These are phyloP conservation scores for Aphanomyces invadans DNA, from an alignment of 352 stramenopile genomes.

Conservation along the genomic window DNA sequence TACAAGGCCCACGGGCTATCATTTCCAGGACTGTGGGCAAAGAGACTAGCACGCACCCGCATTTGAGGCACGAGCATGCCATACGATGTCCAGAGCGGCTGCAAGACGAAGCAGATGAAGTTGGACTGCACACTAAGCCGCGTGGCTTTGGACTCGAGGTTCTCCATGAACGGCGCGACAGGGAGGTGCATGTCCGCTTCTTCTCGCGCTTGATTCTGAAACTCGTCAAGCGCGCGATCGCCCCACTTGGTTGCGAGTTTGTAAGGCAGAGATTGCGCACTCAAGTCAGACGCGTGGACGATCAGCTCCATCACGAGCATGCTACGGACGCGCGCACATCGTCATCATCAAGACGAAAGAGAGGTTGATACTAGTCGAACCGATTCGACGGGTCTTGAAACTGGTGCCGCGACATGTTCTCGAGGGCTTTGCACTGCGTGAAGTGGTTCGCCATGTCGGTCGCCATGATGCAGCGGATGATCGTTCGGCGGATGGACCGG, in stretches of 20 bases:
- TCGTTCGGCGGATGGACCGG: slow-evolving; percentile 39
- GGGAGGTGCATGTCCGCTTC: slow-evolving; percentile 53
- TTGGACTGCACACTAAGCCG: slow-evolving; percentile 62
- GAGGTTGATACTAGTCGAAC: too few relatives aligned
- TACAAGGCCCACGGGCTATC: not conserved
- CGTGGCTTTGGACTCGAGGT: slow-evolving; percentile 48
- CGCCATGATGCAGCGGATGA: slow-evolving; percentile 60
- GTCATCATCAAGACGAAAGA: too few relatives aligned
- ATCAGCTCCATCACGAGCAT: slow-evolving; percentile 45
- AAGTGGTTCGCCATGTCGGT: slow-evolving; percentile 77
- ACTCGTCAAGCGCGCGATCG: slow-evolving; percentile 56
- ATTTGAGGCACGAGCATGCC: slow-evolving; percentile 40
- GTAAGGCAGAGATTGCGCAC: slow-evolving; percentile 52
- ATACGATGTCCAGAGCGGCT: slow-evolving; percentile 57
- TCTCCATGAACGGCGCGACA: slow-evolving; percentile 66
- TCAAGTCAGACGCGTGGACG: slow-evolving; percentile 66
- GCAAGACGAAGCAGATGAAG: slow-evolving; percentile 69
- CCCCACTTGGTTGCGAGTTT: slow-evolving; percentile 51
- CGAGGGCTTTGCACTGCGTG: slow-evolving; percentile 53
- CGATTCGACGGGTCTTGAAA: slow-evolving; percentile 28
- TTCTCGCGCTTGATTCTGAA: slow-evolving; percentile 56
- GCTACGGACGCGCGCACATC: slow-evolving; percentile 16
- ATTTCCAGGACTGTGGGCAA: not conserved
- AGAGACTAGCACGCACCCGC: slow-evolving; percentile 33
- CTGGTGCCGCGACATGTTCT: slow-evolving; percentile 41